Evolutionary conservation across 2,329 filamentous ascomycete species (phyloP), one percentile per base, ranked within the genome.

Genomic region (Talaromyces sp.): DNA sequence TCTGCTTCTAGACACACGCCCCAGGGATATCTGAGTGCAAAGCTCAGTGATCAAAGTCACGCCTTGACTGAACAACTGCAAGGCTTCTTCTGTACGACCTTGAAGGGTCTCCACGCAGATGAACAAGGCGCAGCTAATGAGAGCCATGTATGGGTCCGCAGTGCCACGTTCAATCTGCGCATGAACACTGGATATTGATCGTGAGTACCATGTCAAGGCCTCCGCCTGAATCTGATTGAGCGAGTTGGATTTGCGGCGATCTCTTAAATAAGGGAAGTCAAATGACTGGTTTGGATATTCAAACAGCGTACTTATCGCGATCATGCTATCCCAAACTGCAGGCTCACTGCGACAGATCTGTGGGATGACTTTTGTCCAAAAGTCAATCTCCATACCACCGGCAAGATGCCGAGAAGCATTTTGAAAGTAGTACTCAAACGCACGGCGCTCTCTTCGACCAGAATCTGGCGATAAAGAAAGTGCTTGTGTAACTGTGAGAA

Each of bases 141-240:
- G 51, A 9, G 60, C 62, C 20, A 65, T 52, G 24, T 64, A 63
- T 7, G 52, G 55, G 29, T 65, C 61, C 9, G 58, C 37, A 4
- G 33, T 44, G 2, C 65, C 65, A 16, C 56, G 52, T 27, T 62
- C 57, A 27, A 69, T 65, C 17, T 60, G 49, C 35, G 46, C 52
- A 8, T 64, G 60, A n/a, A 68, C 44, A 5, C 50, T 41, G 19
- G 58, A 60, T 32, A 69, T 55, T 1, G 66, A 65, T 33, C 66
- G 66, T 5, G 63, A 63, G 47, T 69, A 69, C 66, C 66, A 69
- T 35, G 29, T 46, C 46, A 68, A 36, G 1, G 66, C 65, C n/a
- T 64, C 63, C 32, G 20, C 27, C 24, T 51, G 43, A 40, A 50
- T 19, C 20, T 44, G 22, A 19, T 42, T 32, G 19, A 54, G 47